These are phyloP conservation scores for Skeletonema tropicum DNA, from an alignment of 108 stramenopile species.

Conservation along the genomic window DNA sequence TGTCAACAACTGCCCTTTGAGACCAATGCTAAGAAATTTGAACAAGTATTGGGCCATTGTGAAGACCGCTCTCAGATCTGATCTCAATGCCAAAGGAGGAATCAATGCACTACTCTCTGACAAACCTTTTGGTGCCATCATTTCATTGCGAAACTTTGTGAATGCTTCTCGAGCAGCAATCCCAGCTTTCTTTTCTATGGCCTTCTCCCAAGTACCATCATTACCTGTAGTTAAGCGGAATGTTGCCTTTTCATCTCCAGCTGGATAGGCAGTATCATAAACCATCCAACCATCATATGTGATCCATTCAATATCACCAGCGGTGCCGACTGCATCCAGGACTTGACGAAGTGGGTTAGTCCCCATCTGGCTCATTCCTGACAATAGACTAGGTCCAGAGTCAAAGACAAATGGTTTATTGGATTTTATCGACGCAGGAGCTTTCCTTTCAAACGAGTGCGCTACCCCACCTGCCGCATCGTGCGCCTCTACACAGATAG, in stretches of 20 bases:
- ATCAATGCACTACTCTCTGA: conserved; percentile 66
- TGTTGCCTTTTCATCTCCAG: conserved; percentile 43
- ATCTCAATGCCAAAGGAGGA: conserved; percentile 79
- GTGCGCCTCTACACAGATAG: conserved; percentile 85
- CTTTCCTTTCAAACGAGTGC: conserved; percentile 74
- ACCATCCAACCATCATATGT: conserved; percentile 74
- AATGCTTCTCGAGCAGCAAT: conserved; percentile 47
- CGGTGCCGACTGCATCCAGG: conserved; percentile 81
- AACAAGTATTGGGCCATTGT: conserved; percentile 54
- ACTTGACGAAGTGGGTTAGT: conserved; percentile 89
- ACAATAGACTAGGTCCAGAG: conserved; percentile 69
- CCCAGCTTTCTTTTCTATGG: conserved; percentile 68
- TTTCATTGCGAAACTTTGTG: conserved; percentile 47
- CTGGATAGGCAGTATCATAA: conserved; percentile 56
- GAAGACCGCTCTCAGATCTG: conserved; percentile 46
- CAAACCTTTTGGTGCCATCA: conserved; percentile 55
- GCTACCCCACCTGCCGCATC: conserved; percentile 85
- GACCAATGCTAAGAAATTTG: conserved; percentile 70
- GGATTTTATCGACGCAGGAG: conserved; percentile 35
- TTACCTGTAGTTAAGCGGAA: conserved; percentile 67
- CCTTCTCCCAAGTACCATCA: conserved; percentile 56
- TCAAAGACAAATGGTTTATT: conserved; percentile 62
- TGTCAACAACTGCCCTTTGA: conserved; percentile 62
- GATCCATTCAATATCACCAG: conserved; percentile 55
- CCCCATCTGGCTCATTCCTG: conserved; percentile 51